Conservation (phyloP, 1,139 yeast genomes). For the Geotrichum australiense region DNA sequence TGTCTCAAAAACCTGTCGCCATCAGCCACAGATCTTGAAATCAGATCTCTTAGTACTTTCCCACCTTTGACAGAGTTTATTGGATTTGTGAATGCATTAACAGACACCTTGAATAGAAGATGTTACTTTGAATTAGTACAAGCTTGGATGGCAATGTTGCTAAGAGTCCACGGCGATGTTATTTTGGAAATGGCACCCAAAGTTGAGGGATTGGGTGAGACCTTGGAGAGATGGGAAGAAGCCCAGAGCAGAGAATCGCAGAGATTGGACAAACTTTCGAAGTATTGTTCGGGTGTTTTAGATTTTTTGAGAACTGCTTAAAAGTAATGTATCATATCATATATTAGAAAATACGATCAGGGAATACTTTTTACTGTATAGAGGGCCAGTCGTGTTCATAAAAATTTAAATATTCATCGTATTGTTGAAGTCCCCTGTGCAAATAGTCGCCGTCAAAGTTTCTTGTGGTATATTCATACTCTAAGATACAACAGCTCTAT, state of each 20-base stretch:
- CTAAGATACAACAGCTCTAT: too few relatives aligned
- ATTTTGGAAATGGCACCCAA: conserved; percentile 37
- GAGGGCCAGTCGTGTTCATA: background rate
- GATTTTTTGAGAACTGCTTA: conserved; percentile 44
- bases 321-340: background rate
- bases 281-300: conserved; percentile 80
- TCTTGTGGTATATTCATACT: too few relatives aligned
- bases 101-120: conserved; percentile 51
- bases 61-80: conserved; percentile 61
- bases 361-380: background rate
- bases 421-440: too few relatives aligned
- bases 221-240: conserved; percentile 46
- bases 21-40: conserved; percentile 73
- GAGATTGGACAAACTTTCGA: conserved; percentile 59
- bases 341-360: background rate
- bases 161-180: conserved; percentile 78
- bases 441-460: too few relatives aligned
- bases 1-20: conserved; percentile 65
- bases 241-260: conserved; percentile 41
- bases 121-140: conserved; percentile 63
- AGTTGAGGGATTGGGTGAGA: conserved; percentile 33
- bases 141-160: conserved; percentile 70
- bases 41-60: conserved; percentile 62
- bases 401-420: background rate
- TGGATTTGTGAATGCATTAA: conserved; percentile 58